These are phyloP conservation scores for Sporisorium graminicola DNA, from an alignment of 1,284 basidiomycete species.

Conservation along the genomic window DNA sequence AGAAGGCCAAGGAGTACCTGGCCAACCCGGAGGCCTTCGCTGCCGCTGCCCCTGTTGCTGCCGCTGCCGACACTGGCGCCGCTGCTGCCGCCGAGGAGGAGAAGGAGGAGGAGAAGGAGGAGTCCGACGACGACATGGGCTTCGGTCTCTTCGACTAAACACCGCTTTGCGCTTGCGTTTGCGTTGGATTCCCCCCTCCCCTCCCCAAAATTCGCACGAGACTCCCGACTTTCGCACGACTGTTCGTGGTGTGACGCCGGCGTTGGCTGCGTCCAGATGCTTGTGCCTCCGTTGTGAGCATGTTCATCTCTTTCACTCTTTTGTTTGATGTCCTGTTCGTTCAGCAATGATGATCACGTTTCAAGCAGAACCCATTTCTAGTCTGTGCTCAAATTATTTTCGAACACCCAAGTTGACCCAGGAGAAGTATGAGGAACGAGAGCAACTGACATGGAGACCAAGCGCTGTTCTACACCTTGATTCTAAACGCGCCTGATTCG, in stretches of 20 bases:
- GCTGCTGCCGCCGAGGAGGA: slow-evolving; percentile 72
- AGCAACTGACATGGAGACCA: no score
- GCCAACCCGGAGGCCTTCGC: slow-evolving; percentile 97
- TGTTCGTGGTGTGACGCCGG: neutral
- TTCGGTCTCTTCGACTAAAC: slow-evolving; percentile 85
- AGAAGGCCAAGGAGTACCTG: slow-evolving; percentile 95
- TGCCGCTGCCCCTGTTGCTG: slow-evolving; percentile 79
- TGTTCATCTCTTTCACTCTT: neutral
- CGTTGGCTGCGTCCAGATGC: no score
- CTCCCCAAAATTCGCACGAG: neutral
- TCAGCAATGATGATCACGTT: neutral
- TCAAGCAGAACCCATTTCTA: neutral
- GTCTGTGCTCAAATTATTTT: no score
- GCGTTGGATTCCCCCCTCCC: no score
- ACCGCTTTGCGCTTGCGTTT: neutral
- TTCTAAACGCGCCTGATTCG: slow-evolving; percentile 23
- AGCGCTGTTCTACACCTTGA: slow-evolving; percentile 14
- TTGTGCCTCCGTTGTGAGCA: no score
- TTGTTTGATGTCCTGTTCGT: neutral
- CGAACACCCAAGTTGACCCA: no score
- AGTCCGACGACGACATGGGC: slow-evolving; percentile 64
- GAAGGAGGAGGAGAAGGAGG: slow-evolving; percentile 82
- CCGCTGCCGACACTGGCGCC: slow-evolving; percentile 74
- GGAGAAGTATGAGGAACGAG: no score
- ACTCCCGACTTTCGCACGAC: neutral